A percentile compares a stretch with the other conserved stretches of the same genome.
These are phyloP conservation scores for Colletotrichum cereale DNA, from an alignment of 2,329 filamentous ascomycete species.

Conservation along the genomic window DNA sequence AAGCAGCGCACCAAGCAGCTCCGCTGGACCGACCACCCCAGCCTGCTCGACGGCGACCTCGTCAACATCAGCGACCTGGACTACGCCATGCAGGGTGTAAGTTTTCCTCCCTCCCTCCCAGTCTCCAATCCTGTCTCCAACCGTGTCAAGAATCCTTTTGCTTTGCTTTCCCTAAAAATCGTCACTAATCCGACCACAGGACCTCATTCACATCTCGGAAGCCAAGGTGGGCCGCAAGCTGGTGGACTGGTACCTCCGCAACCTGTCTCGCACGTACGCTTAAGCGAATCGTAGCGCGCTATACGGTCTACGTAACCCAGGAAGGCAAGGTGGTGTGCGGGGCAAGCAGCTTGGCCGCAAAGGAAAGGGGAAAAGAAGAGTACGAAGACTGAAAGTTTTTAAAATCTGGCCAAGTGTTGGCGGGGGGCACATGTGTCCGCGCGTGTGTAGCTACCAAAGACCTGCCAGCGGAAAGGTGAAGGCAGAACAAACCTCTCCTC, in stretches of 20 bases:
- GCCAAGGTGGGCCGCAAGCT: slow-evolving; percentile 97
- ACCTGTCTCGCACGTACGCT: slow-evolving; percentile 94
- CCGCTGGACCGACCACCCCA: slow-evolving; percentile 89
- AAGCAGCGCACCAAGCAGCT: slow-evolving; percentile 99
- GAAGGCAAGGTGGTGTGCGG: slow-evolving; percentile 19
- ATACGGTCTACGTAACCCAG: slow-evolving; percentile 27
- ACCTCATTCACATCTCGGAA: slow-evolving; percentile 98
- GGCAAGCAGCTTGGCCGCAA: slow-evolving; percentile 35
- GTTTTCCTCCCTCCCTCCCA: slow-evolving; percentile 48
- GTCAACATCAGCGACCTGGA: slow-evolving; percentile 96
- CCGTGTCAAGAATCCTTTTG: background rate
- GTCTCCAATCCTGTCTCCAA: too few relatives aligned
- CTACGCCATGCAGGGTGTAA: slow-evolving; percentile 93
- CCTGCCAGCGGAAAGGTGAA: slow-evolving; percentile 3
- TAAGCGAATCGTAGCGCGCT: slow-evolving; percentile 40
- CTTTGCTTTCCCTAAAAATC: background rate
- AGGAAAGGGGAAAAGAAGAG: slow-evolving; percentile 1
- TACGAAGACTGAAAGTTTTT: background rate
- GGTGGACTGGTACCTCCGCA: slow-evolving; percentile 99
- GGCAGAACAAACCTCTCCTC: slow-evolving; percentile 14
- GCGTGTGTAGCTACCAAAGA: slow-evolving; percentile 17
- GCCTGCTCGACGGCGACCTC: slow-evolving; percentile 90
- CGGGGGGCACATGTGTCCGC: slow-evolving; percentile 15
- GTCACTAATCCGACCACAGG: slow-evolving; percentile 61
- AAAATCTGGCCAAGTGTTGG: slow-evolving; percentile 30